Evolutionary conservation across 164 flowering plant genomes (phyloP).

Genomic region (Euptelea pleiosperma): DNA sequence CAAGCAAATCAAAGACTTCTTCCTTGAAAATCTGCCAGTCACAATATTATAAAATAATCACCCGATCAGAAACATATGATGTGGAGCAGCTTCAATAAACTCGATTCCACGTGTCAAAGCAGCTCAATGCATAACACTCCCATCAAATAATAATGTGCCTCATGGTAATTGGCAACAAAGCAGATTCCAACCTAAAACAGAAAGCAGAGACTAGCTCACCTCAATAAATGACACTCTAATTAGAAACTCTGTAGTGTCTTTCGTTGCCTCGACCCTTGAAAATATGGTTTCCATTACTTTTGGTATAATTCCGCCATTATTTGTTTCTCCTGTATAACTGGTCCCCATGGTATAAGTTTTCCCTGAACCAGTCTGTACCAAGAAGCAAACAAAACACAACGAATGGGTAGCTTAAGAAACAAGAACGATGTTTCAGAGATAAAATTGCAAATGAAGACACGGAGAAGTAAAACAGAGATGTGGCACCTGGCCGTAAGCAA

Average conservation of each 20-base stretch:
- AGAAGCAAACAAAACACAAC: neutral
- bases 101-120: neutral
- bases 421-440: neutral
- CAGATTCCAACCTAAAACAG: too few relatives aligned
- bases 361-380: conserved; percentile 88
- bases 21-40: conserved; percentile 84
- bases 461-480: neutral
- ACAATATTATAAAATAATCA: neutral
- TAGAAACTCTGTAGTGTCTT: conserved; percentile 57
- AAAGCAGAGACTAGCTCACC: conserved; percentile 35
- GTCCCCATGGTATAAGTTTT: conserved; percentile 99
- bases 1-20: conserved; percentile 89
- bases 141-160: too few relatives aligned
- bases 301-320: conserved; percentile 66
- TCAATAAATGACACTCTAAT: conserved; percentile 92
- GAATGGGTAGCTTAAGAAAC: neutral
- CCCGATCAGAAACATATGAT: neutral
- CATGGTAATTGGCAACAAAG: too few relatives aligned
- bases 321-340: conserved; percentile 63
- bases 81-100: too few relatives aligned
- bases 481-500: conserved; percentile 93
- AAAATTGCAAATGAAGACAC: neutral
- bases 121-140: neutral
- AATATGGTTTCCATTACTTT: conserved; percentile 79
- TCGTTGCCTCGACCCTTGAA: conserved; percentile 44